phyloP scores from a whole-genome alignment of 1,284 basidiomycete genomes.

The Pterulicium gracile region DNA sequence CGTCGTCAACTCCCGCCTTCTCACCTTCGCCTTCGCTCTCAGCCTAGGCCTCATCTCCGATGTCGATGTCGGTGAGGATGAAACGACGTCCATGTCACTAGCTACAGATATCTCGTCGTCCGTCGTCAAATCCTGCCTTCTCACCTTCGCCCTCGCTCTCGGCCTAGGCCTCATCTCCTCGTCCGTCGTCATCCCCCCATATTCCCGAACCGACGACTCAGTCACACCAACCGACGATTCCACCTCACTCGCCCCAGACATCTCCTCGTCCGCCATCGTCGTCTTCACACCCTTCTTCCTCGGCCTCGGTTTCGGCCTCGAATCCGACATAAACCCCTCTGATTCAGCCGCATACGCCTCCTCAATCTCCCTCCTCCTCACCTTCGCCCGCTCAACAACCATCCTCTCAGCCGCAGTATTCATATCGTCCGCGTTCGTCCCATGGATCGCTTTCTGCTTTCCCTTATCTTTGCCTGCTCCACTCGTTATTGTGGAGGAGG shows the following conservation, averaged over 20 bases:
- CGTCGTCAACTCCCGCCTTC: neutral
- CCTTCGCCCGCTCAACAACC: conserved; percentile 53
- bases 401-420: conserved; percentile 45
- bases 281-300: conserved; percentile 28
- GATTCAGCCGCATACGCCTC: too few species aligned
- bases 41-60: neutral
- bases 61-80: neutral
- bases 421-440: conserved; percentile 15
- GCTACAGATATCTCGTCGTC: neutral
- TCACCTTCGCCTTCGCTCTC: neutral
- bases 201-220: too few species aligned
- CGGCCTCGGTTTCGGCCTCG: neutral
- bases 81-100: neutral
- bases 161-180: conserved; percentile 15
- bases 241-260: conserved; percentile 21
- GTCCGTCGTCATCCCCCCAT: conserved; percentile 15
- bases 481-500: too few species aligned
- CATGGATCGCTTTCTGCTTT: conserved; percentile 10
- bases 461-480: conserved; percentile 11
- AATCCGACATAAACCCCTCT: too few species aligned
- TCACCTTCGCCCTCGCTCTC: conserved; percentile 15
- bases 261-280: conserved; percentile 37
- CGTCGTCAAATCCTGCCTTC: conserved; percentile 1
- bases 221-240: too few species aligned
- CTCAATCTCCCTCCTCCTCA: too few species aligned